Evolutionary conservation across 169 alveolate genomes (phyloP), one percentile per base, ranked within the genome.

Genomic region (Cryptosporidium sp.): DNA sequence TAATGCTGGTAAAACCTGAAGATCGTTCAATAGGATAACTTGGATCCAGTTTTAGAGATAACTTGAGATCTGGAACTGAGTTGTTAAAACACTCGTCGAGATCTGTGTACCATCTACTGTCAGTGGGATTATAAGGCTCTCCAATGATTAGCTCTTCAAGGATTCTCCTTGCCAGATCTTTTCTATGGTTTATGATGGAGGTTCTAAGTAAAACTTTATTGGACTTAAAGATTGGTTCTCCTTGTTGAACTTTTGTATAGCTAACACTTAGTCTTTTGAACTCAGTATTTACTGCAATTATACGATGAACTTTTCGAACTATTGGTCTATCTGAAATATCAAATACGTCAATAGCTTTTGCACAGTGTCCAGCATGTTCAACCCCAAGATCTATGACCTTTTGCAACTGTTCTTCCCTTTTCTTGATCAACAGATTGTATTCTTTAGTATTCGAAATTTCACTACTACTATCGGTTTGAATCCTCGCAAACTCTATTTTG

Each of bases 311-410:
- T 41, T 80, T 80, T 26, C 89, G 71, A 23, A 80, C 89, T 21
- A 80, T 67, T 62, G 89, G 89, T 59, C 89, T 69, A 21, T 80
- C 89, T 29, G 89, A 59, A 33, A 80, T 80, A n/a, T 80, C 89
- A 80, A 80, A 80, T 21, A 80, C 51, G 21, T 80, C 89, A 12
- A 80, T 80, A 23, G 89, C 89, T 26, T 65, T 80, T 10, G 70
- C 89, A 80, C 80, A 80, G 16, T 62, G 21, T 5, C 74, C 68
- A 14, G 89, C 74, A 48, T 80, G 89, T 43, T 80, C 65, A 21
- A 65, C 75, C 5, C 37, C 75, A 16, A 80, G 62, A 35, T 80
- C 89, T 2, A 80, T 62, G 10, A 80, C 52, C 37, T 52, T 80
- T 21, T 80, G 80, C 29, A 80, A 6, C 7, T 35, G n/a, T 1